Conservation (phyloP, 257 asterid species). For the Ligustrum vulgare region DNA sequence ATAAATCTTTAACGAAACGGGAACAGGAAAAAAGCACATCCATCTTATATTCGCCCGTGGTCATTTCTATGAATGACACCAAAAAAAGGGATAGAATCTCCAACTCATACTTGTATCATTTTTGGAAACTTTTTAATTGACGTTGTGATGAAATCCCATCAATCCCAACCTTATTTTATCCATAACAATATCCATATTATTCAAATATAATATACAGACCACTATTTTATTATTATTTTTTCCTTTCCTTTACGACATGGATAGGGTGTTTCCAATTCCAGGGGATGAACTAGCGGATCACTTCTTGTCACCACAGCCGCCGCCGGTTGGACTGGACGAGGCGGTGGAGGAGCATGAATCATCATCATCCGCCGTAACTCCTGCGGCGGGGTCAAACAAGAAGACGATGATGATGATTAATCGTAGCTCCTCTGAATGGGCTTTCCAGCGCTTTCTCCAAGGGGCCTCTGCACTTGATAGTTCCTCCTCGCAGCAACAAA, state of each 20-base stretch:
- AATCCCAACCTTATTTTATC: background rate
- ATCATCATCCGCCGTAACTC: constrained; percentile 32
- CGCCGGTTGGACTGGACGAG: constrained; percentile 36
- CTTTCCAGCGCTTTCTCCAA: constrained; percentile 82
- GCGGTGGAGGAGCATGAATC: constrained; percentile 37
- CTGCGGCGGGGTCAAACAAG: constrained; percentile 8
- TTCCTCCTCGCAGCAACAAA: constrained; percentile 18
- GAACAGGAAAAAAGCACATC: too few species aligned
- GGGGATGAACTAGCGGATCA: constrained; percentile 44
- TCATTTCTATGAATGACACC: background rate
- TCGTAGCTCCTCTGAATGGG: constrained; percentile 91
- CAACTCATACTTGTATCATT: background rate
- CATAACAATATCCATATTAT: background rate
- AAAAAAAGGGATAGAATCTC: background rate
- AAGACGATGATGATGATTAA: constrained; percentile 52
- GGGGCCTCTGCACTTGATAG: constrained; percentile 57
- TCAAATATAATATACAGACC: background rate
- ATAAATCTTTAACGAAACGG: too few species aligned
- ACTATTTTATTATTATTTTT: background rate
- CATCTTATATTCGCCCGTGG: too few species aligned
- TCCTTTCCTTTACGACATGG: constrained; percentile 23
- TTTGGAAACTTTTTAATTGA: background rate
- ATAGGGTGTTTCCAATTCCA: constrained; percentile 39
- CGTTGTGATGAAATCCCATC: background rate
- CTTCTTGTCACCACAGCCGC: constrained; percentile 36